phyloP scores from a whole-genome alignment of 495 filamentous ascomycete genomes.

The Pseudomonodictys pantanalensis region DNA sequence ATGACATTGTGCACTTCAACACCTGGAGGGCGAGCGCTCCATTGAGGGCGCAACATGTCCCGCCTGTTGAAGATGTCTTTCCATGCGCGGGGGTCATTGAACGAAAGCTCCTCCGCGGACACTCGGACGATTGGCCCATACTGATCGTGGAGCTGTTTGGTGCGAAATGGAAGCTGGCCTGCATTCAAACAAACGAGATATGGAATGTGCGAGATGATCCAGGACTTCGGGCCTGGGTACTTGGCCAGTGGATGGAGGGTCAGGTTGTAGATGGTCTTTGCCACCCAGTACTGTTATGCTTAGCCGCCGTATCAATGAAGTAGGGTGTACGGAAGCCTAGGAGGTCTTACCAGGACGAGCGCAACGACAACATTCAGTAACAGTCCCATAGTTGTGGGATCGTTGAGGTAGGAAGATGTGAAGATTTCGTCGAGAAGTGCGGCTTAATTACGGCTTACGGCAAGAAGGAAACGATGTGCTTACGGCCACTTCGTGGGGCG shows the following conservation, averaged over 20 bases:
- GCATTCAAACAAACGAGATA: slow-evolving; percentile 9
- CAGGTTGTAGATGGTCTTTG: slow-evolving; percentile 44
- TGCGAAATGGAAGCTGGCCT: slow-evolving; percentile 3
- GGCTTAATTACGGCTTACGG: background rate
- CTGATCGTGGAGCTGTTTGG: slow-evolving; percentile 20
- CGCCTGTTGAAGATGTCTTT: slow-evolving; percentile 22
- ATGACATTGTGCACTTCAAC: slow-evolving; percentile 14
- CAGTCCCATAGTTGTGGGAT: background rate
- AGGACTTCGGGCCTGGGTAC: slow-evolving; percentile 53
- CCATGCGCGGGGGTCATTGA: slow-evolving; percentile 17
- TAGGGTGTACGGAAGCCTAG: background rate
- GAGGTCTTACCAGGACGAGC: background rate
- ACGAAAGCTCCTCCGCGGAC: slow-evolving; percentile 10
- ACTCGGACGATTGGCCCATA: slow-evolving; percentile 26
- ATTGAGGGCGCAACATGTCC: slow-evolving; percentile 14
- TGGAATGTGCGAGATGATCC: slow-evolving; percentile 45
- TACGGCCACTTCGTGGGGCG: too few species aligned
- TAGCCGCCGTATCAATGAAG: background rate
- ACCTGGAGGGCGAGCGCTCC: slow-evolving; percentile 11
- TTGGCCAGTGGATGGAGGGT: slow-evolving; percentile 50
- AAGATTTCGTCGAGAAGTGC: background rate
- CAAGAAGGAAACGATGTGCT: background rate
- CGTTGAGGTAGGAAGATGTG: background rate
- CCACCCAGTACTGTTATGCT: slow-evolving; percentile 4
- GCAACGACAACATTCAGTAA: background rate